Evolutionary conservation across 73 alveolate species (phyloP).

Genomic region (Blepharisma japonicum): DNA sequence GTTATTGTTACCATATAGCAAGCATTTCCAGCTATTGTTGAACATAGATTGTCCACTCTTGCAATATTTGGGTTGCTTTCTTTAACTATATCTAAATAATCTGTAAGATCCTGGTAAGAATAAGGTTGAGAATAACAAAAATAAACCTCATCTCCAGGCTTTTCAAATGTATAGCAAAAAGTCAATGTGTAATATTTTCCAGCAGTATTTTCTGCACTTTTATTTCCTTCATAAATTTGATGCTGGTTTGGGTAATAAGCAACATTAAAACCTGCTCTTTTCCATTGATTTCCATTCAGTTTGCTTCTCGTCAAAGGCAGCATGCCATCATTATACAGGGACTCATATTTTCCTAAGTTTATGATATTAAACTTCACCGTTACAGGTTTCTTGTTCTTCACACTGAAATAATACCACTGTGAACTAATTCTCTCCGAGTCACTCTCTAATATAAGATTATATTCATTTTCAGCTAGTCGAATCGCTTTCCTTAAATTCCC

Average conservation of each 20-base stretch:
- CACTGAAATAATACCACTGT: conserved; percentile 30
- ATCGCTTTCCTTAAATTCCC: conserved; percentile 42
- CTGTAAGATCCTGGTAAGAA: conserved; percentile 89
- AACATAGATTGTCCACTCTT: conserved; percentile 64
- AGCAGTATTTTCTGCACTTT: conserved; percentile 45
- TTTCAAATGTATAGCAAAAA: conserved; percentile 85
- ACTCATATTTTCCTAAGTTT: conserved; percentile 46
- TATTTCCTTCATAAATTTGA: background rate
- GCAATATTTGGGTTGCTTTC: conserved; percentile 38
- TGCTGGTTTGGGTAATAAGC: conserved; percentile 49
- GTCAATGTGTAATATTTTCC: conserved; percentile 79
- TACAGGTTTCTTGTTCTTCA: conserved; percentile 34
- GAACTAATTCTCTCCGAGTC: conserved; percentile 61
- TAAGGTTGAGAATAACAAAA: conserved; percentile 98
- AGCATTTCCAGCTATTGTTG: conserved; percentile 77
- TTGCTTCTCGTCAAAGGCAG: conserved; percentile 47
- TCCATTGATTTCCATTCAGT: conserved; percentile 68
- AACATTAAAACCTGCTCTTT: conserved; percentile 58
- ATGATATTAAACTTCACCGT: conserved; percentile 49
- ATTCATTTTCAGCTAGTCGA: conserved; percentile 34
- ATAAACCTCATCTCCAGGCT: conserved; percentile 93
- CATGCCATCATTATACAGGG: conserved; percentile 55
- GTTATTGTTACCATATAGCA: conserved; percentile 26
- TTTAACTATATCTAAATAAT: conserved; percentile 82
- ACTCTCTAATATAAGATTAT: conserved; percentile 52